Percentiles rank a stretch among this genome's conserved stretches.
phyloP scores from a whole-genome alignment of 441 rosid genomes.

The Capsella rubella region DNA sequence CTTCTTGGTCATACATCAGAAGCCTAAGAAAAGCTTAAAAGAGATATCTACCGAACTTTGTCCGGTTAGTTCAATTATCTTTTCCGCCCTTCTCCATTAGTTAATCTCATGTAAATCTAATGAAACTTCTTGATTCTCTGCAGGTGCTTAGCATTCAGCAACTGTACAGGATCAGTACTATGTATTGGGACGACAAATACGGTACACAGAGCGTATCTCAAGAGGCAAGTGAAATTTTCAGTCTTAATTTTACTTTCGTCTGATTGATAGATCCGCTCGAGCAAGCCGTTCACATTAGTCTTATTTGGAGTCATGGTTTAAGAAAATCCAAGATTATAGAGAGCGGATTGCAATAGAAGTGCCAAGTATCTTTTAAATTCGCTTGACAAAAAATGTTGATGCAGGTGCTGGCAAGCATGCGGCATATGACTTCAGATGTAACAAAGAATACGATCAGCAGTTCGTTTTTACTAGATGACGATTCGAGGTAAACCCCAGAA shows the following conservation, averaged over 20 bases:
- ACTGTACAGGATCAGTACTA: constrained; percentile 68
- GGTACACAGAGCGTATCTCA: constrained; percentile 72
- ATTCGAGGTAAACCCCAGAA: constrained; percentile 57
- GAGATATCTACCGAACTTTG: constrained; percentile 77
- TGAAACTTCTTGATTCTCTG: constrained; percentile 18
- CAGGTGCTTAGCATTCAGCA: constrained; percentile 77
- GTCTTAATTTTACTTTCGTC: constrained; percentile 9
- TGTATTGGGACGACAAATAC: constrained; percentile 79
- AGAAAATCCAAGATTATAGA: background rate
- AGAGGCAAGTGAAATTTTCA: constrained; percentile 51
- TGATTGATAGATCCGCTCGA: background rate
- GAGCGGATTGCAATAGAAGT: background rate
- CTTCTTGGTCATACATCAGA: constrained; percentile 87
- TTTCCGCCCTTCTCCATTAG: constrained; percentile 9
- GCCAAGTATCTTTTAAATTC: constrained; percentile 1
- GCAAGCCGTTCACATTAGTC: background rate
- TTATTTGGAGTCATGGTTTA: constrained; percentile 9
- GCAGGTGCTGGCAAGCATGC: constrained; percentile 68
- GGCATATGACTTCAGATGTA: constrained; percentile 52
- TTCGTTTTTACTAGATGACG: constrained; percentile 70
- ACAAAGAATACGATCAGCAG: constrained; percentile 54
- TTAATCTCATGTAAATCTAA: constrained; percentile 9
- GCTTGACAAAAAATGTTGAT: constrained; percentile 26
- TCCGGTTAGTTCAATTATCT: constrained; percentile 52
- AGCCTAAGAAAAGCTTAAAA: constrained; percentile 67